Conservation (phyloP, 1,284 basidiomycete genomes). For the Fomes fomentarius region DNA sequence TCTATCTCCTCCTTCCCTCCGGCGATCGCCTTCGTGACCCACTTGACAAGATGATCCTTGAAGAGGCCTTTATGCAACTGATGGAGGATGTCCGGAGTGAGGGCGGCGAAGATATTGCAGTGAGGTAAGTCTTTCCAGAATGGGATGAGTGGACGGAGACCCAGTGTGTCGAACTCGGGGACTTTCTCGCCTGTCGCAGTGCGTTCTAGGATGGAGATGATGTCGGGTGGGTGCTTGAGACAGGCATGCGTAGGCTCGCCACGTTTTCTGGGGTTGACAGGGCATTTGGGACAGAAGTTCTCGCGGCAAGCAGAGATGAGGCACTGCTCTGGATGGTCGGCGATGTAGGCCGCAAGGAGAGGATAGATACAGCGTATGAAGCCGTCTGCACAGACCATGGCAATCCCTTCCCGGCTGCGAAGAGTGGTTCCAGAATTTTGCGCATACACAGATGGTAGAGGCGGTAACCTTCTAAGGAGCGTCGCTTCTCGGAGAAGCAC, state of each 20-base stretch:
- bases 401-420: constrained; percentile 39
- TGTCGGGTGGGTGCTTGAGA: not conserved
- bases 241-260: constrained; percentile 9
- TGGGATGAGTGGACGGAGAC: constrained; percentile 17
- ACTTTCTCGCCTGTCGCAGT: not conserved
- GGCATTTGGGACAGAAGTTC: constrained; percentile 27
- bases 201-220: not conserved
- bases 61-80: constrained; percentile 36
- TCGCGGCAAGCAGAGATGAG: constrained; percentile 28
- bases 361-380: constrained; percentile 34
- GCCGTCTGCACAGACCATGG: constrained; percentile 40
- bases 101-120: constrained; percentile 25
- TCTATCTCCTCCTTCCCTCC: constrained; percentile 28
- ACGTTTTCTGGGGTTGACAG: not conserved
- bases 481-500: constrained; percentile 30
- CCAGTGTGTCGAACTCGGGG: constrained; percentile 3
- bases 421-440: constrained; percentile 33
- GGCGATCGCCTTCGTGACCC: constrained; percentile 18
- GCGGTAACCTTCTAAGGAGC: constrained; percentile 26
- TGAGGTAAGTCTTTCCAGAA: constrained; percentile 31
- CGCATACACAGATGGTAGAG: constrained; percentile 30
- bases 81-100: constrained; percentile 33
- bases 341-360: constrained; percentile 44
- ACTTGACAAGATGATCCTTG: constrained; percentile 34
- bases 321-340: constrained; percentile 48